Evolutionary conservation across 176 grass and related monocot genomes (phyloP).

Genomic region (Ensete glaucum): DNA sequence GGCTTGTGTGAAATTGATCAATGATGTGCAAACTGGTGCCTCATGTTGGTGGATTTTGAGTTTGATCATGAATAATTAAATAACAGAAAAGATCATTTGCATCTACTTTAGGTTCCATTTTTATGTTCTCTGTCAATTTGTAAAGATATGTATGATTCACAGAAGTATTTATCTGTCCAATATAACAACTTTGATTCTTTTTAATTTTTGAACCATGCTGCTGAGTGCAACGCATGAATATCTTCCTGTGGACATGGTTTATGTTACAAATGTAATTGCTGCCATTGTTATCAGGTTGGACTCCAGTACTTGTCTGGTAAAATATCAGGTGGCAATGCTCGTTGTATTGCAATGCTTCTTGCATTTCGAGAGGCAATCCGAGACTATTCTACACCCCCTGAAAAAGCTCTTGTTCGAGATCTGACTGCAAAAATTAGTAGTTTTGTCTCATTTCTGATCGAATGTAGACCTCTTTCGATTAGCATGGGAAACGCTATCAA

Average conservation of each 20-base stretch:
- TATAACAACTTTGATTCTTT: too few species aligned
- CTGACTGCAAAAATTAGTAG: constrained; percentile 54
- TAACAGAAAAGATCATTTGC: background rate
- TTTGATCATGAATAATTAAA: background rate
- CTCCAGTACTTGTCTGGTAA: constrained; percentile 65
- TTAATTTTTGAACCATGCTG: too few species aligned
- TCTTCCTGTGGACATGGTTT: too few species aligned
- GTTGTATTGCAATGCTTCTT: constrained; percentile 79
- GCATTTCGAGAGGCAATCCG: constrained; percentile 63
- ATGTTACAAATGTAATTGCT: background rate
- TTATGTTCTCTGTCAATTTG: background rate
- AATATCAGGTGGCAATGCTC: constrained; percentile 60
- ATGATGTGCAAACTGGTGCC: background rate
- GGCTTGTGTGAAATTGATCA: background rate
- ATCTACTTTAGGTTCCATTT: background rate
- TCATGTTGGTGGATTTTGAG: background rate
- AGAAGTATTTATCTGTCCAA: too few species aligned
- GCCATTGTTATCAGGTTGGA: constrained; percentile 43
- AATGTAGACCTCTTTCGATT: constrained; percentile 67
- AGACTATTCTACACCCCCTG: constrained; percentile 57
- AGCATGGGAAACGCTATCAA: constrained; percentile 80
- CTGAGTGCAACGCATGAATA: too few species aligned
- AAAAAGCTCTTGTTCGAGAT: constrained; percentile 57
- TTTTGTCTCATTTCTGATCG: constrained; percentile 64
- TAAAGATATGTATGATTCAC: background rate